A percentile compares a stretch with the other conserved stretches of the same genome.
These are phyloP conservation scores for Trichoderma koningii DNA, from an alignment of 2,329 filamentous ascomycete species.

Conservation along the genomic window DNA sequence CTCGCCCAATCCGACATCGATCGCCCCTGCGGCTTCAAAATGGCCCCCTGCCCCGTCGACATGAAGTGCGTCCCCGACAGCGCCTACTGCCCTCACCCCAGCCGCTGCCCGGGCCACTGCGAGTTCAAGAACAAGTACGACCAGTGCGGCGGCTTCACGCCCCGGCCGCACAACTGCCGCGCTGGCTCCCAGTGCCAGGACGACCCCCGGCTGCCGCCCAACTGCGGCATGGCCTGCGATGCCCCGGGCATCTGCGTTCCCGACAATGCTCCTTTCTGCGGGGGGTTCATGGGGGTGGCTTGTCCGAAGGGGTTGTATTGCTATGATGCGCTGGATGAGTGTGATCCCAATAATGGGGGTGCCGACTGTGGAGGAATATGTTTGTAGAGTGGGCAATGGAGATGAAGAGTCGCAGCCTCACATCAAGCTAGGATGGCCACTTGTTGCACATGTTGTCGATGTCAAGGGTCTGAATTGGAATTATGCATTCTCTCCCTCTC, in stretches of 20 bases:
- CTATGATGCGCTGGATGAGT: slow-evolving; percentile 38
- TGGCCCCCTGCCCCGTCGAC: slow-evolving; percentile 36
- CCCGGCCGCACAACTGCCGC: slow-evolving; percentile 35
- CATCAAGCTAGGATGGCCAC: no score
- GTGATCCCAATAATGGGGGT: slow-evolving; percentile 37
- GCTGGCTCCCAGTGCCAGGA: slow-evolving; percentile 36
- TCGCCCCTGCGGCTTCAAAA: slow-evolving; percentile 36
- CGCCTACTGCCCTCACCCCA: slow-evolving; percentile 33
- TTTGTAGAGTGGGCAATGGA: slow-evolving; percentile 29
- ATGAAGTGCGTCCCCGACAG: slow-evolving; percentile 34
- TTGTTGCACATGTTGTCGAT: no score
- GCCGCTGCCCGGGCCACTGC: slow-evolving; percentile 38
- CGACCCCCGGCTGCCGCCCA: slow-evolving; percentile 38
- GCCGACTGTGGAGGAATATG: slow-evolving; percentile 40
- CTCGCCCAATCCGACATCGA: slow-evolving; percentile 16
- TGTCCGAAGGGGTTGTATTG: slow-evolving; percentile 38
- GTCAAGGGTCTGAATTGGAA: no score
- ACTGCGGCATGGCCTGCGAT: slow-evolving; percentile 43
- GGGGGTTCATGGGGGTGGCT: slow-evolving; percentile 33
- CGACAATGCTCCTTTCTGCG: slow-evolving; percentile 31
- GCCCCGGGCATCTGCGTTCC: slow-evolving; percentile 40
- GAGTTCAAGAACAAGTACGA: slow-evolving; percentile 37
- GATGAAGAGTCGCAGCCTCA: no score
- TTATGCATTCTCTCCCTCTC: no score
- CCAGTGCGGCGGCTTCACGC: slow-evolving; percentile 39